phyloP scores from a whole-genome alignment of 306 rosid genomes.

The Benincasa hispida region DNA sequence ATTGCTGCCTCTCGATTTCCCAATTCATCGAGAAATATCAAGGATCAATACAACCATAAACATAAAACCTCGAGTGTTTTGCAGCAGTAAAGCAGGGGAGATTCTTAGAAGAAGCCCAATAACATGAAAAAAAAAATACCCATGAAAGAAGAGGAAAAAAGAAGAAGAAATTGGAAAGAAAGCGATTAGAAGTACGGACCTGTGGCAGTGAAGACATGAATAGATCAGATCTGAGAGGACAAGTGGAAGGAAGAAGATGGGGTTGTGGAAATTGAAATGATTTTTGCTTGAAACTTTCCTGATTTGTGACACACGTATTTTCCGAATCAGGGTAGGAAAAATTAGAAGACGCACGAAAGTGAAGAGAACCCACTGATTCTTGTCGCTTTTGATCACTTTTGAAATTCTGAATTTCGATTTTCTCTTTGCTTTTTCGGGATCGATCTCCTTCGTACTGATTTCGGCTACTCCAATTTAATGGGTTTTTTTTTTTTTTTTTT shows the following conservation, averaged over 20 bases:
- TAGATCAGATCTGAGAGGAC: slow-evolving; percentile 1
- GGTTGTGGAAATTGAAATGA: background rate
- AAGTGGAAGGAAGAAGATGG: background rate
- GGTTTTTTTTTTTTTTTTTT: too few species aligned
- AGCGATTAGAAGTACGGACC: background rate
- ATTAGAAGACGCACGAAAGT: background rate
- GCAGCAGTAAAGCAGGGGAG: background rate
- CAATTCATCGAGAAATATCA: background rate
- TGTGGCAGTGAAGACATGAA: background rate
- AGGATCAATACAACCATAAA: background rate
- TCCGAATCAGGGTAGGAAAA: background rate
- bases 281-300: background rate
- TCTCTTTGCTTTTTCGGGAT: background rate
- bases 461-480: background rate
- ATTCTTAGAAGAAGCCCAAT: background rate
- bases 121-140: background rate
- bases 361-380: background rate
- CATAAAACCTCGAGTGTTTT: background rate
- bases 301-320: background rate
- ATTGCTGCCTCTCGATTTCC: background rate
- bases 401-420: background rate
- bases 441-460: background rate
- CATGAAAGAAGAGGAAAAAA: background rate
- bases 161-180: background rate
- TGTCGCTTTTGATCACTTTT: background rate